Evolutionary conservation across 768 basidiomycete genomes (phyloP).

Genomic region (Pleurotus tuoliensis): DNA sequence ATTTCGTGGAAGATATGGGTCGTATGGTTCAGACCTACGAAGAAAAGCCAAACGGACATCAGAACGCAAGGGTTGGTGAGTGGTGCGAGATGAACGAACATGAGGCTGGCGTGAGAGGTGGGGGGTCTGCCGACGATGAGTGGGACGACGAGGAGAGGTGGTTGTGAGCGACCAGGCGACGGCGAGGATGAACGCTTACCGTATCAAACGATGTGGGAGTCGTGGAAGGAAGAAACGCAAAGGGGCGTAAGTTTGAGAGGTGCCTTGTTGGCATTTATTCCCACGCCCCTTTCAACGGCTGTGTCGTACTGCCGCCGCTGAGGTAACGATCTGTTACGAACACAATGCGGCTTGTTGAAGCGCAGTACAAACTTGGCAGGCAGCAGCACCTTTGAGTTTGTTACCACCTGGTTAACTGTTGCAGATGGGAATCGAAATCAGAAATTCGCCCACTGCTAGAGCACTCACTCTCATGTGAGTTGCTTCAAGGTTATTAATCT

Average conservation of each 20-base stretch:
- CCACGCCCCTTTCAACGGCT: not conserved
- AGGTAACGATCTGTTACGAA: too few relatives aligned
- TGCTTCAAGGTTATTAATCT: too few relatives aligned
- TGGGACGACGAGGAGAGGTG: not conserved
- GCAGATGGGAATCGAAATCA: too few relatives aligned
- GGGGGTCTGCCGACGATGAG: not conserved
- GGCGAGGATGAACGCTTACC: slow-evolving; percentile 22
- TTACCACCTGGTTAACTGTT: too few relatives aligned
- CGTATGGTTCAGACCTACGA: slow-evolving; percentile 93
- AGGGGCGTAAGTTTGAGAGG: not conserved
- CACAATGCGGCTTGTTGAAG: too few relatives aligned
- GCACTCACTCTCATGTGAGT: too few relatives aligned
- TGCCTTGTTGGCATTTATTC: slow-evolving; percentile 7
- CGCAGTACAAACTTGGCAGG: too few relatives aligned
- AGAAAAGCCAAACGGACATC: slow-evolving; percentile 5
- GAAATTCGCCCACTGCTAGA: too few relatives aligned
- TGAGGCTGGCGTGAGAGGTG: slow-evolving; percentile 24
- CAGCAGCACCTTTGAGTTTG: too few relatives aligned
- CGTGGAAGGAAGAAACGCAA: slow-evolving; percentile 8
- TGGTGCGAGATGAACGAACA: slow-evolving; percentile 26
- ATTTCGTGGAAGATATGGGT: slow-evolving; percentile 93
- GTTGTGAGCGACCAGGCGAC: not conserved
- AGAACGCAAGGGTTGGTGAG: slow-evolving; percentile 2
- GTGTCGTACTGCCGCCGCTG: too few relatives aligned
- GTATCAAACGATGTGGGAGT: slow-evolving; percentile 34